phyloP scores from a whole-genome alignment of 805 yeast genomes.

The Wickerhamomyces subpelliculosus region DNA sequence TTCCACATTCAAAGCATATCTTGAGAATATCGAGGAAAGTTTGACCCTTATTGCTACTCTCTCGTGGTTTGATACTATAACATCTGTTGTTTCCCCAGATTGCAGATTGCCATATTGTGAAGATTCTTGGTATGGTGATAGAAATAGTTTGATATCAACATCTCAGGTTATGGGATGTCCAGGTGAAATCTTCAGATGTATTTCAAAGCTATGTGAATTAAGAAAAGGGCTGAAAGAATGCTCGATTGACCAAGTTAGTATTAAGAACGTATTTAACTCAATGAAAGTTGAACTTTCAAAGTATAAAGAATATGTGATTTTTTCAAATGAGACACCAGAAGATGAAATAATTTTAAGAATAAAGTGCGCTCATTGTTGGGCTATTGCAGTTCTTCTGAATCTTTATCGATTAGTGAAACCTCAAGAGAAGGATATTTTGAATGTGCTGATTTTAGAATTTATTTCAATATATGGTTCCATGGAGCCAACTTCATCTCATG shows the following conservation, averaged over 20 bases:
- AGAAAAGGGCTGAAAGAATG: constrained; percentile 22
- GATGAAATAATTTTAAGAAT: constrained; percentile 23
- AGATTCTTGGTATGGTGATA: constrained; percentile 46
- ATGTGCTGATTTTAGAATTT: constrained; percentile 36
- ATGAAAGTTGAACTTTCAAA: constrained; percentile 30
- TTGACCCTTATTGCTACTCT: constrained; percentile 43
- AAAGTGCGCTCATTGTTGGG: constrained; percentile 53
- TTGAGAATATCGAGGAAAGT: constrained; percentile 41
- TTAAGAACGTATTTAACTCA: constrained; percentile 21
- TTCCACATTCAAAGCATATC: constrained; percentile 32
- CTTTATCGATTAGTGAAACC: constrained; percentile 27
- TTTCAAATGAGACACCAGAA: constrained; percentile 17
- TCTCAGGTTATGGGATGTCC: constrained; percentile 55
- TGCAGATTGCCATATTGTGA: constrained; percentile 48
- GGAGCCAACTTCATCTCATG: constrained; percentile 38
- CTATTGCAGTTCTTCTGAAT: constrained; percentile 30
- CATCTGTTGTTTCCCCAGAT: constrained; percentile 50
- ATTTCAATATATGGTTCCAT: constrained; percentile 38
- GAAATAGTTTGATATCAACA: constrained; percentile 36
- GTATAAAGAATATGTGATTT: constrained; percentile 44
- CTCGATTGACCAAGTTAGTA: constrained; percentile 6
- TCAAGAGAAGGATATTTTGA: constrained; percentile 22
- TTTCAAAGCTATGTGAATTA: constrained; percentile 37
- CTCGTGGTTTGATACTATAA: constrained; percentile 54
- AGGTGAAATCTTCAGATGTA: constrained; percentile 44